A percentile compares a stretch with the other conserved stretches of the same genome.
These are phyloP conservation scores for Suhomyces bokatorum DNA, from an alignment of 1,139 yeast species.

Conservation along the genomic window DNA sequence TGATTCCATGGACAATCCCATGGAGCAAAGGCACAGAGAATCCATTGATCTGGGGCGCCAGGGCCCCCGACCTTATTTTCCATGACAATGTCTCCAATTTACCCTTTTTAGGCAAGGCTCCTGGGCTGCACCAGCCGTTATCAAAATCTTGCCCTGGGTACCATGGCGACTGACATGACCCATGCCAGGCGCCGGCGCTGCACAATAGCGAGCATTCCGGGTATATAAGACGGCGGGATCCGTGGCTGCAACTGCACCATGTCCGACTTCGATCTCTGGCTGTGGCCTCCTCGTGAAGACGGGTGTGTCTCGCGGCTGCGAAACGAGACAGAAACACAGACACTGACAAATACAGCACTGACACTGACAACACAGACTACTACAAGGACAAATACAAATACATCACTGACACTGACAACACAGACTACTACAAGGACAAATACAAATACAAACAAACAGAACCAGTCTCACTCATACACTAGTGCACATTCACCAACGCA, in stretches of 20 bases:
- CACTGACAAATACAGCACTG: too few species aligned
- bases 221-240: neutral
- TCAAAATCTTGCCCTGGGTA: neutral
- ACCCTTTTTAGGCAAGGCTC: slow-evolving; percentile 3
- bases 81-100: slow-evolving; percentile 4
- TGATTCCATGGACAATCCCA: too few species aligned
- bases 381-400: too few species aligned
- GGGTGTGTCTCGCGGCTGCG: neutral
- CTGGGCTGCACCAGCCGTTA: slow-evolving; percentile 1
- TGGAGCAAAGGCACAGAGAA: neutral
- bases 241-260: neutral
- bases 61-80: neutral
- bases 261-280: slow-evolving; percentile 2
- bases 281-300: neutral
- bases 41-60: slow-evolving; percentile 1
- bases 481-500: too few species aligned
- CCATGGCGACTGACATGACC: slow-evolving; percentile 9
- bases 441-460: too few species aligned
- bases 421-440: too few species aligned
- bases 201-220: neutral
- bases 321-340: too few species aligned
- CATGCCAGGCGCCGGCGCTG: neutral
- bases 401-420: too few species aligned
- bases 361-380: too few species aligned
- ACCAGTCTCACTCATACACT: too few species aligned